Conservation (phyloP, 2,329 filamentous ascomycete genomes). For the Xylariaceae sp. region DNA sequence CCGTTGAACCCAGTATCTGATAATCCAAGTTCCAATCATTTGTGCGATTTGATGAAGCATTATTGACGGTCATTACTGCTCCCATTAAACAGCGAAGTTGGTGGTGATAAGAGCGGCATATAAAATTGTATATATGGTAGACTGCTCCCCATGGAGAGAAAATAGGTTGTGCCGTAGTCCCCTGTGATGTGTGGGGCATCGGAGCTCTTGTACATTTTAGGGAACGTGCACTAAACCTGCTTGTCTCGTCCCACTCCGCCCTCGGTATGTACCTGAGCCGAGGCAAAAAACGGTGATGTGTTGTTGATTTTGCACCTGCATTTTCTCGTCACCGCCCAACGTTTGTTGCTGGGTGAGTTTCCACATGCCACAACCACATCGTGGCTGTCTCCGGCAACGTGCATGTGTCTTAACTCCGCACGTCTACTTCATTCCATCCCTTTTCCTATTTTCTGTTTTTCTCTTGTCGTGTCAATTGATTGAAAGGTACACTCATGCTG, state of each 20-base stretch:
- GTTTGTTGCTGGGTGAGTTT: too few relatives aligned
- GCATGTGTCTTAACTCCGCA: background rate
- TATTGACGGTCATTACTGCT: too few relatives aligned
- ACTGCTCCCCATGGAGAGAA: too few relatives aligned
- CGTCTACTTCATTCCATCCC: background rate
- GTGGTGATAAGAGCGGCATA: too few relatives aligned
- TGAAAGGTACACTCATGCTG: background rate
- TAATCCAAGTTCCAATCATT: too few relatives aligned
- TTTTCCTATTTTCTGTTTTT: background rate
- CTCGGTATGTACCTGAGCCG: background rate
- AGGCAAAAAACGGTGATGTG: background rate
- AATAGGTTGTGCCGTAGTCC: too few relatives aligned
- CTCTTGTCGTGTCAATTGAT: background rate
- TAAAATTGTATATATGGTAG: too few relatives aligned
- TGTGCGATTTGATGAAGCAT: too few relatives aligned
- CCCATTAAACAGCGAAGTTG: too few relatives aligned
- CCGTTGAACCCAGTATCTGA: too few relatives aligned
- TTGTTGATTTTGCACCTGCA: too few relatives aligned
- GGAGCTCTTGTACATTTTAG: background rate
- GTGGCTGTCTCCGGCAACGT: background rate
- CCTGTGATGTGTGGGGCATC: background rate
- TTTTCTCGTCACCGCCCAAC: background rate
- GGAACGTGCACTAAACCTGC: too few relatives aligned
- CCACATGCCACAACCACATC: background rate
- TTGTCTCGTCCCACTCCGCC: background rate